Conservation (phyloP, 1,139 yeast genomes). For the Candida tropicalis region DNA sequence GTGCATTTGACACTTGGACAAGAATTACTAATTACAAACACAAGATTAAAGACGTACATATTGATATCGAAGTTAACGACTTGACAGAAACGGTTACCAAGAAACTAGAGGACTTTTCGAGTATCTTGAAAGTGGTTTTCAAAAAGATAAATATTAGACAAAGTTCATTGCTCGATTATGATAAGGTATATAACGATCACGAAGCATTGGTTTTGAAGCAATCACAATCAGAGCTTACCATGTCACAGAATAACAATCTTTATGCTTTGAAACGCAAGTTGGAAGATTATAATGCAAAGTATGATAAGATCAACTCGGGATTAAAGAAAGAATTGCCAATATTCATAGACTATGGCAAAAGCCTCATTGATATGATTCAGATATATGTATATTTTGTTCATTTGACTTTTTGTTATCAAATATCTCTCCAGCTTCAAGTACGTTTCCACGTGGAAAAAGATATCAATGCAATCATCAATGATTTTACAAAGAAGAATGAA, state of each 20-base stretch:
- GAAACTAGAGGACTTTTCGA: constrained; percentile 24
- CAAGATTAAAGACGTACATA: constrained; percentile 8
- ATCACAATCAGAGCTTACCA: constrained; percentile 24
- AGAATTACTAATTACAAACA: constrained; percentile 13
- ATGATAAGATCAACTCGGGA: constrained; percentile 30
- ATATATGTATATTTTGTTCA: constrained; percentile 33
- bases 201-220: constrained; percentile 28
- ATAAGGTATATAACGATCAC: constrained; percentile 28
- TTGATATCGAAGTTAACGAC: constrained; percentile 10
- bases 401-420: constrained; percentile 29
- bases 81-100: constrained; percentile 8
- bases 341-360: constrained; percentile 32
- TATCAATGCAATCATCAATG: constrained; percentile 12
- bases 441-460: constrained; percentile 9
- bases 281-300: constrained; percentile 28
- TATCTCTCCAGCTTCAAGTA: constrained; percentile 23
- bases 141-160: constrained; percentile 32
- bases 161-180: constrained; percentile 38
- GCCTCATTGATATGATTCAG: constrained; percentile 29
- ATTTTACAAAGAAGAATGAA: constrained; percentile 17
- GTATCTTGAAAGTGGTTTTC: constrained; percentile 28
- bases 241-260: constrained; percentile 33
- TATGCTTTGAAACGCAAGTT: constrained; percentile 36
- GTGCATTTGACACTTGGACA: constrained; percentile 16
- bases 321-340: constrained; percentile 44